These are phyloP conservation scores for Wallemia hederae DNA, from an alignment of 1,284 basidiomycete genomes.

Conservation along the genomic window DNA sequence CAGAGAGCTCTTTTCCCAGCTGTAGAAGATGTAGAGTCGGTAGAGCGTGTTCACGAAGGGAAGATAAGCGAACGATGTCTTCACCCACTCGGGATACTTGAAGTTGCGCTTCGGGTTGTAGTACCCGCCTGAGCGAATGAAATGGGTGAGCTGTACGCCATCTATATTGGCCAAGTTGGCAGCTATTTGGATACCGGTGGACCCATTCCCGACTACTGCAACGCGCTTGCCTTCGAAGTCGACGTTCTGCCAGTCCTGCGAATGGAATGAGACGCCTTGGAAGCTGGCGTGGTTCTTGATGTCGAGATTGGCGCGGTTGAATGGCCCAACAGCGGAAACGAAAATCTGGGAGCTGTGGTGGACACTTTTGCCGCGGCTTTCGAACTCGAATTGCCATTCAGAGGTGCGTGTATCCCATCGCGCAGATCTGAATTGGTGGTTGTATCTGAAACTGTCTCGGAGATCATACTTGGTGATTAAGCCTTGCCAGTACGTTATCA, in stretches of 20 bases:
- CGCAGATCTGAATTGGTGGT: not conserved
- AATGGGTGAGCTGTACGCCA: conserved; percentile 7
- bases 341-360: conserved; percentile 7
- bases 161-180: conserved; percentile 11
- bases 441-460: conserved; percentile 6
- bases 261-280: conserved; percentile 14
- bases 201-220: conserved; percentile 14
- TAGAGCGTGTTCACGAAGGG: conserved; percentile 6
- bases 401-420: not conserved
- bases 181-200: conserved; percentile 14
- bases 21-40: conserved; percentile 6
- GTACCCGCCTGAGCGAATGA: conserved; percentile 3
- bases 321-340: conserved; percentile 10
- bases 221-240: conserved; percentile 11
- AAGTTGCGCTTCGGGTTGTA: conserved; percentile 6
- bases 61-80: conserved; percentile 6
- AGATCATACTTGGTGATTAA: conserved; percentile 7
- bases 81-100: conserved; percentile 2
- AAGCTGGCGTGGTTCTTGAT: conserved; percentile 14
- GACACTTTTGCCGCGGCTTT: not conserved
- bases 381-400: not conserved
- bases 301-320: conserved; percentile 7
- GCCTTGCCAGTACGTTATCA: conserved; percentile 8
- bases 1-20: not conserved
- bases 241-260: conserved; percentile 13